A percentile compares a stretch with the other conserved stretches of the same genome.
Evolutionary conservation across 176 grass and related monocot genomes (phyloP).

Genomic region (Canna indica): DNA sequence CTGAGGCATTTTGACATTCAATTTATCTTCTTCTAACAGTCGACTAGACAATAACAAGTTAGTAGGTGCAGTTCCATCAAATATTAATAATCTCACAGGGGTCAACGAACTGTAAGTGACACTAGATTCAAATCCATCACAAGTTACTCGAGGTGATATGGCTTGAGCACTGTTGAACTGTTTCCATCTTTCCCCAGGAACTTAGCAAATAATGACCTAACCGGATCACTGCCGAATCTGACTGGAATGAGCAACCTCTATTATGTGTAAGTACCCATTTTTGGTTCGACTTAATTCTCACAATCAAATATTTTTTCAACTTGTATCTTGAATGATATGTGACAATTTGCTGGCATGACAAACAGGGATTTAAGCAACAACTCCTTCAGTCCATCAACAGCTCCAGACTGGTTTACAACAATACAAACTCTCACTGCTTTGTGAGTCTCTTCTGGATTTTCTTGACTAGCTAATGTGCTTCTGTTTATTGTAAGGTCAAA

Average conservation of each 20-base stretch:
- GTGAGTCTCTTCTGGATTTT: constrained; percentile 30
- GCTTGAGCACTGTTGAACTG: background rate
- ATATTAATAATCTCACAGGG: constrained; percentile 34
- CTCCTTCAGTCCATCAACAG: constrained; percentile 34
- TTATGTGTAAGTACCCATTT: constrained; percentile 40
- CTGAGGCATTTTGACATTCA: constrained; percentile 8
- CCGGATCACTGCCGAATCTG: constrained; percentile 46
- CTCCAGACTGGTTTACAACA: constrained; percentile 49
- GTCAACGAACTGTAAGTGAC: constrained; percentile 64
- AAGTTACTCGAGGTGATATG: background rate
- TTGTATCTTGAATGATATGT: constrained; percentile 3
- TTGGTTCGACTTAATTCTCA: background rate
- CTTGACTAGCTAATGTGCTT: background rate
- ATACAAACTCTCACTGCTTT: constrained; percentile 38
- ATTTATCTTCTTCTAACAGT: constrained; percentile 33
- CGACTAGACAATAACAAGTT: constrained; percentile 59
- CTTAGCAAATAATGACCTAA: constrained; percentile 56
- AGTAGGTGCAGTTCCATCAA: constrained; percentile 37
- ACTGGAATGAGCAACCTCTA: constrained; percentile 35
- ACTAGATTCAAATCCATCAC: constrained; percentile 10
- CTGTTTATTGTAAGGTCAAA: background rate
- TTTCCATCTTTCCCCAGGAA: constrained; percentile 40
- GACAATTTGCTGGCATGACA: background rate
- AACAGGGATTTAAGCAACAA: constrained; percentile 85
- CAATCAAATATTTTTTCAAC: constrained; percentile 9